Evolutionary conservation across 768 basidiomycete genomes (phyloP).

Genomic region (Rhodocollybia butyracea): DNA sequence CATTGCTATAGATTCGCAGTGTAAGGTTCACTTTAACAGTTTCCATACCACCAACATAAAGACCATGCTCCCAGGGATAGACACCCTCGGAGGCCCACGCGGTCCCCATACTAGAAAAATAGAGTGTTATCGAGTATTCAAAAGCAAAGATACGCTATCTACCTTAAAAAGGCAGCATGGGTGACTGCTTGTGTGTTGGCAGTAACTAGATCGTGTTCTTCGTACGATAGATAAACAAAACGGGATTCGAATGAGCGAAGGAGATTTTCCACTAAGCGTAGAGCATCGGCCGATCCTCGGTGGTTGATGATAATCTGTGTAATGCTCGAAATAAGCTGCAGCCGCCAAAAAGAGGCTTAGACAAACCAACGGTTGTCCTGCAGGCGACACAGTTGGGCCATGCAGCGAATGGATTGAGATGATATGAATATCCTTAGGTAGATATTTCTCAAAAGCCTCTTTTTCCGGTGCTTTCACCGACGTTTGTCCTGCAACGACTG

Average conservation of each 20-base stretch:
- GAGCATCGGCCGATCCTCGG: constrained; percentile 69
- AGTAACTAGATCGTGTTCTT: constrained; percentile 93
- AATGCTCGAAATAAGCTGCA: neutral
- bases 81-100: constrained; percentile 77
- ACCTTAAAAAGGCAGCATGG: constrained; percentile 97
- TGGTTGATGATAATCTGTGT: constrained; percentile 84
- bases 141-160: constrained; percentile 1
- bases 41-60: constrained; percentile 96
- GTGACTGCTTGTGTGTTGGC: constrained; percentile 99
- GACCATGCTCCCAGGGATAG: constrained; percentile 95
- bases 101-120: constrained; percentile 82
- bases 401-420: constrained; percentile 94
- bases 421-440: constrained; percentile 85
- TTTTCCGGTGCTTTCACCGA: constrained; percentile 95
- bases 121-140: neutral
- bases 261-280: constrained; percentile 77
- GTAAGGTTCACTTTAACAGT: constrained; percentile 97
- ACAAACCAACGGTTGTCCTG: constrained; percentile 86
- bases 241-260: constrained; percentile 78
- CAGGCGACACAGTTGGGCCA: constrained; percentile 83
- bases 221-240: constrained; percentile 91
- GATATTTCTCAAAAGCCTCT: constrained; percentile 81
- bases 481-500: constrained; percentile 93
- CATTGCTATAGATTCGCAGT: constrained; percentile 93
- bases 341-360: neutral